Conservation (phyloP, 352 stramenopile species). For the Pythium monospermum region DNA sequence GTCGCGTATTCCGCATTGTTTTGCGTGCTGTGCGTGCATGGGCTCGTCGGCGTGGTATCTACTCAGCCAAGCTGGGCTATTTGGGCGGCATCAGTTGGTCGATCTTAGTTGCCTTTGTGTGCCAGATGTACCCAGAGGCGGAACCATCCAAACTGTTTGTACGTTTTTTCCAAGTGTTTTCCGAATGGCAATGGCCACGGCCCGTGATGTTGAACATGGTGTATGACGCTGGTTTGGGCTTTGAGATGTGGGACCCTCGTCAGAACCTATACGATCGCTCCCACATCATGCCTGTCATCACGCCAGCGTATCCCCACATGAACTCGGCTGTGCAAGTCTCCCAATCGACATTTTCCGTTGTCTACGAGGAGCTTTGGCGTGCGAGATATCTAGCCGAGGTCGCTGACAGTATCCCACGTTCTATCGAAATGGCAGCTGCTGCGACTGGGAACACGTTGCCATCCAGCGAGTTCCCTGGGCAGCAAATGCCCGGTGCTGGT, state of each 20-base stretch:
- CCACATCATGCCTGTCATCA: slow-evolving; percentile 99
- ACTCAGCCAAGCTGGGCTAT: slow-evolving; percentile 96
- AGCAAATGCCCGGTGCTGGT: not conserved
- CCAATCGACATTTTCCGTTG: slow-evolving; percentile 88
- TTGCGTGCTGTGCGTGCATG: slow-evolving; percentile 69
- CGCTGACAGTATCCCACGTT: slow-evolving; percentile 42
- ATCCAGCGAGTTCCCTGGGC: not conserved
- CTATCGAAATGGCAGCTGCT: too few relatives aligned
- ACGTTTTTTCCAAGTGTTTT: slow-evolving; percentile 82
- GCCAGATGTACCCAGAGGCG: slow-evolving; percentile 80
- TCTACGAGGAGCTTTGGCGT: slow-evolving; percentile 90
- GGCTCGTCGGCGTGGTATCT: slow-evolving; percentile 90
- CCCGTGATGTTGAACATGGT: slow-evolving; percentile 84
- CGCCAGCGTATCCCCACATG: slow-evolving; percentile 96
- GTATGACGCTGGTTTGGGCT: slow-evolving; percentile 71
- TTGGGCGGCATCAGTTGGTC: slow-evolving; percentile 97
- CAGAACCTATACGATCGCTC: slow-evolving; percentile 83
- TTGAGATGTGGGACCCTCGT: slow-evolving; percentile 87
- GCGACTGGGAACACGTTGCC: too few relatives aligned
- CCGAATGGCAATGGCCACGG: slow-evolving; percentile 79
- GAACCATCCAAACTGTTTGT: slow-evolving; percentile 72
- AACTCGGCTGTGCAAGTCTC: slow-evolving; percentile 97
- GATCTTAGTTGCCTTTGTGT: slow-evolving; percentile 96
- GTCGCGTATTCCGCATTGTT: slow-evolving; percentile 85
- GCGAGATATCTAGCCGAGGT: slow-evolving; percentile 67